Conservation (phyloP, 331 rosid genomes). For the Pyracantha coccinea region DNA sequence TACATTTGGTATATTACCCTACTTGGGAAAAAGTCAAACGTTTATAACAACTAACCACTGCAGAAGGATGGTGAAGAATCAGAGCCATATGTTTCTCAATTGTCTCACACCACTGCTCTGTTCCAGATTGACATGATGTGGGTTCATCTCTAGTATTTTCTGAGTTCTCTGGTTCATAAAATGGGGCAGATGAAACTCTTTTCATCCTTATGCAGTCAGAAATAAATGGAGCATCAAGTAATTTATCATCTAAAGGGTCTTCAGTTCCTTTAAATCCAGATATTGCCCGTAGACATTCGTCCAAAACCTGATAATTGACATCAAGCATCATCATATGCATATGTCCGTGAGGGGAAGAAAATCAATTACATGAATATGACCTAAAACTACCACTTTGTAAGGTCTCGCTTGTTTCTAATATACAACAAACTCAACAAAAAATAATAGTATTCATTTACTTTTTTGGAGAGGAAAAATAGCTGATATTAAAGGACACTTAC, state of each 20-base stretch:
- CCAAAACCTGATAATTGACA: slow-evolving; percentile 61
- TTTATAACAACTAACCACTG: slow-evolving; percentile 43
- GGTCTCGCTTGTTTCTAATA: not conserved
- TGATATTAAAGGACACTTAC: slow-evolving; percentile 21
- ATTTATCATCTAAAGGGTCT: slow-evolving; percentile 76
- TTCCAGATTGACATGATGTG: slow-evolving; percentile 48
- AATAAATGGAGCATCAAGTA: slow-evolving; percentile 67
- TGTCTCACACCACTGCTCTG: slow-evolving; percentile 68
- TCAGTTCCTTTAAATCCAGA: slow-evolving; percentile 96
- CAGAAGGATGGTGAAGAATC: slow-evolving; percentile 50
- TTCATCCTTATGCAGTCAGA: slow-evolving; percentile 76
- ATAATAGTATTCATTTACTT: no score
- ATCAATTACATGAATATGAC: not conserved
- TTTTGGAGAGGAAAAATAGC: not conserved
- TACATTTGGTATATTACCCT: not conserved
- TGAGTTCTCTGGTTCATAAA: slow-evolving; percentile 42
- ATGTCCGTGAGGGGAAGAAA: not conserved
- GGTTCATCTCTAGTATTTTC: slow-evolving; percentile 20
- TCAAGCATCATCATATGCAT: not conserved
- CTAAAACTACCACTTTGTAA: not conserved
- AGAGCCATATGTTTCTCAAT: slow-evolving; percentile 73
- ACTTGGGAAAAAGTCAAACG: not conserved
- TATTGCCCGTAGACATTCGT: slow-evolving; percentile 77
- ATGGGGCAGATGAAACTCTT: slow-evolving; percentile 90
- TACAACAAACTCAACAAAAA: not conserved